These are phyloP conservation scores for Pyricularia sp. DNA, from an alignment of 2,329 filamentous ascomycete genomes.

Conservation along the genomic window DNA sequence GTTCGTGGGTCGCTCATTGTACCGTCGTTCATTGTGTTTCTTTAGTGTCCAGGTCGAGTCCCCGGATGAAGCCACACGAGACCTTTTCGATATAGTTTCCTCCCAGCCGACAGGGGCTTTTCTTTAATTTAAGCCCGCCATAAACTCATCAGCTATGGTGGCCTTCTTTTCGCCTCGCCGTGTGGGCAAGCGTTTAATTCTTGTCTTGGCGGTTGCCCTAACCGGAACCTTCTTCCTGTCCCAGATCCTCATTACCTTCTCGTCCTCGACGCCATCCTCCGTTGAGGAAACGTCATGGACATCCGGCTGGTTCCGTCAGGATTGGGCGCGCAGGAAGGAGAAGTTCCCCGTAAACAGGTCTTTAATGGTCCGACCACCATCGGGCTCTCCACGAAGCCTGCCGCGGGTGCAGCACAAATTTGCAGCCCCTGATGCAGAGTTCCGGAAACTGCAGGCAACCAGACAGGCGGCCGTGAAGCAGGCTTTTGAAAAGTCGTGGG, in stretches of 20 bases:
- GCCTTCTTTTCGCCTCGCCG: neutral
- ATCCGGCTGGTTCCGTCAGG: conserved; percentile 4
- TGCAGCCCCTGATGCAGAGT: conserved; percentile 27
- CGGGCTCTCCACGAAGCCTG: conserved; percentile 19
- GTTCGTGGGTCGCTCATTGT: neutral
- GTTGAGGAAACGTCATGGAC: neutral
- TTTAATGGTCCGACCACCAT: conserved; percentile 19
- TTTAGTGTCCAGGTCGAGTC: neutral
- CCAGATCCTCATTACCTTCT: neutral
- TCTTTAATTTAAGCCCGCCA: neutral
- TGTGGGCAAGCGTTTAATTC: neutral
- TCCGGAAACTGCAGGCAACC: conserved; percentile 21
- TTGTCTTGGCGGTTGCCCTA: neutral
- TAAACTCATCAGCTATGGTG: neutral
- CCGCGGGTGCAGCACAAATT: conserved; percentile 34
- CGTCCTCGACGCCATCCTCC: neutral
- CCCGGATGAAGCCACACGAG: neutral
- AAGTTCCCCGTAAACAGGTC: conserved; percentile 14
- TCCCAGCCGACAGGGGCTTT: neutral
- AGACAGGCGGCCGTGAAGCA: conserved; percentile 17
- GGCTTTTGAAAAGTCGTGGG: conserved; percentile 28
- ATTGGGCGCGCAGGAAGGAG: conserved; percentile 18
- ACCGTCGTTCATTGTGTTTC: neutral
- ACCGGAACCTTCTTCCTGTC: neutral
- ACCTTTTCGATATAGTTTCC: neutral